A percentile compares a stretch with the other conserved stretches of the same genome.
These are phyloP conservation scores for Globisporangium nodosum DNA, from an alignment of 352 stramenopile genomes.

Conservation along the genomic window DNA sequence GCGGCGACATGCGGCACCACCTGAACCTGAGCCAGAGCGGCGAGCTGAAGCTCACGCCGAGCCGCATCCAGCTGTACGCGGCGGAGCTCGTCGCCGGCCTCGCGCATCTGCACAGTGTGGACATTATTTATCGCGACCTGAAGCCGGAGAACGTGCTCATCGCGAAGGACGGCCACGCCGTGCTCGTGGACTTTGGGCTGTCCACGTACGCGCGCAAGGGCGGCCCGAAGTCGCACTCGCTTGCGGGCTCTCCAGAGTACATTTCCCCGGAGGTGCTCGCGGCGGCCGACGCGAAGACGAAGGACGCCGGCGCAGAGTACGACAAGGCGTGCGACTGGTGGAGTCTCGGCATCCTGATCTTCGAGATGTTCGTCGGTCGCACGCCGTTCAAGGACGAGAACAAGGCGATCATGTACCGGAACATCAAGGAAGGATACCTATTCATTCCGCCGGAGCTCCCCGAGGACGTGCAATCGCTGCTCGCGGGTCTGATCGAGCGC, in stretches of 20 bases:
- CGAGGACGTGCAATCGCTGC: slow-evolving; percentile 64
- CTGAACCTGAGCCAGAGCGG: slow-evolving; percentile 62
- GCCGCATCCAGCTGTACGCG: slow-evolving; percentile 80
- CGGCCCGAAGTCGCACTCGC: slow-evolving; percentile 51
- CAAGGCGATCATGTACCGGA: slow-evolving; percentile 89
- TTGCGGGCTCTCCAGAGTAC: slow-evolving; percentile 86
- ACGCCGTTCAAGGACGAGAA: slow-evolving; percentile 93
- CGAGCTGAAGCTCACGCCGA: slow-evolving; percentile 59
- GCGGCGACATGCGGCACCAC: slow-evolving; percentile 91
- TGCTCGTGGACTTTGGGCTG: slow-evolving; percentile 90
- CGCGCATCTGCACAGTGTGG: slow-evolving; percentile 85
- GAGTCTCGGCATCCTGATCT: slow-evolving; percentile 88
- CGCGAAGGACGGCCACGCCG: slow-evolving; percentile 84
- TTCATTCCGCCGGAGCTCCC: slow-evolving; percentile 75
- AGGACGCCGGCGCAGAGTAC: slow-evolving; percentile 40
- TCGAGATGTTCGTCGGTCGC: slow-evolving; percentile 87
- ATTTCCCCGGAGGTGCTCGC: slow-evolving; percentile 90
- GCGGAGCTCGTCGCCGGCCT: slow-evolving; percentile 78
- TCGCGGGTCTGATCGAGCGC: slow-evolving; percentile 73
- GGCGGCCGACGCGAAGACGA: slow-evolving; percentile 41
- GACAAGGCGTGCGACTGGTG: slow-evolving; percentile 87
- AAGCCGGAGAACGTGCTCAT: slow-evolving; percentile 89
- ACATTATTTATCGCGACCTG: slow-evolving; percentile 88
- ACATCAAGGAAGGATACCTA: slow-evolving; percentile 82
- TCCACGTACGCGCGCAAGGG: slow-evolving; percentile 68